Conservation (phyloP, 805 yeast genomes). For the Candida palmyrensis region DNA sequence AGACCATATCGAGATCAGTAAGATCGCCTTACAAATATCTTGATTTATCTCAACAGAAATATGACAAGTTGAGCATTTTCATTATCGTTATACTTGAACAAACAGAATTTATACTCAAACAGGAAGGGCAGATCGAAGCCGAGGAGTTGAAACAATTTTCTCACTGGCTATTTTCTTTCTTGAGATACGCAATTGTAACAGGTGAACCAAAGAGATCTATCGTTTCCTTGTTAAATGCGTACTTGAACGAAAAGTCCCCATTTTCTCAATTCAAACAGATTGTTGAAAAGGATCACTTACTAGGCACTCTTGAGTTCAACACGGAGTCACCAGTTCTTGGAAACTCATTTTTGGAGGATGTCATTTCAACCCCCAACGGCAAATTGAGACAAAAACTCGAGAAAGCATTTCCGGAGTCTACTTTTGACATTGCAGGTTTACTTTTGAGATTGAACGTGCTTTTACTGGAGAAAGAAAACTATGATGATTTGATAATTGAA, state of each 20-base stretch:
- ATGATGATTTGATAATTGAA: conserved; percentile 22
- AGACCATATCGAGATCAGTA: conserved; percentile 64
- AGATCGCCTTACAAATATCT: conserved; percentile 81
- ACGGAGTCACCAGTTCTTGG: neutral
- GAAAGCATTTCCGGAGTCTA: conserved; percentile 37
- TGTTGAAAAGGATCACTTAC: conserved; percentile 5
- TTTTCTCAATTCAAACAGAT: conserved; percentile 4
- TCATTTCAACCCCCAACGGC: conserved; percentile 8
- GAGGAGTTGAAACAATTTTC: conserved; percentile 10
- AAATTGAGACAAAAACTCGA: conserved; percentile 26
- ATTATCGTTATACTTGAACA: conserved; percentile 54
- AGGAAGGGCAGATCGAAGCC: conserved; percentile 12
- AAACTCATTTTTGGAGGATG: conserved; percentile 10
- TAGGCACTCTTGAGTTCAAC: conserved; percentile 6
- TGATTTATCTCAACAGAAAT: conserved; percentile 42
- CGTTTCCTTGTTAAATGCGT: conserved; percentile 1
- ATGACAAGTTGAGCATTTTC: conserved; percentile 26
- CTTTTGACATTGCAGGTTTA: conserved; percentile 45
- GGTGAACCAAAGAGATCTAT: conserved; percentile 52
- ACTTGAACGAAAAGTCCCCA: neutral
- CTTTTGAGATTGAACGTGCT: conserved; percentile 33
- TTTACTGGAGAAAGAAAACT: conserved; percentile 17
- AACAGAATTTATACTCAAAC: conserved; percentile 46
- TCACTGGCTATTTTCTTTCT: conserved; percentile 48
- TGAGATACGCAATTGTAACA: conserved; percentile 42